These are phyloP conservation scores for Monosporascus sp. DNA, from an alignment of 2,329 filamentous ascomycete genomes.

Conservation along the genomic window DNA sequence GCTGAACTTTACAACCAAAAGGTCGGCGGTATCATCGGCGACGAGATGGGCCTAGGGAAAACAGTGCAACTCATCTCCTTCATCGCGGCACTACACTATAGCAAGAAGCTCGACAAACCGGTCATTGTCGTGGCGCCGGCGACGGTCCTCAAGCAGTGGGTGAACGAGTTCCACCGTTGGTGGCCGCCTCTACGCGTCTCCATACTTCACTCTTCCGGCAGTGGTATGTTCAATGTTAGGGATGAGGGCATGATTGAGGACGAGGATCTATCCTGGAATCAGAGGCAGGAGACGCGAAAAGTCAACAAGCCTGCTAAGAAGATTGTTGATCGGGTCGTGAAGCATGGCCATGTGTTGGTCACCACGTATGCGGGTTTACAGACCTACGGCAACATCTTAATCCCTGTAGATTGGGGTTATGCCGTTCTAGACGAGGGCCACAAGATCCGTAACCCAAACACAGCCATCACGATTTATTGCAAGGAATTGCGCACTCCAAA, in stretches of 20 bases:
- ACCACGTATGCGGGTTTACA: constrained; percentile 97
- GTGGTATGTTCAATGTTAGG: constrained; percentile 83
- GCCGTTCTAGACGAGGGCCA: constrained; percentile 95
- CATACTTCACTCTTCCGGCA: constrained; percentile 91
- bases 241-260: constrained; percentile 56
- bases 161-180: constrained; percentile 97
- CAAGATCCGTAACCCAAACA: constrained; percentile 95
- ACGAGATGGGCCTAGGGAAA: constrained; percentile 99
- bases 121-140: constrained; percentile 90
- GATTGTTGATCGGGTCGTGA: constrained; percentile 76
- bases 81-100: constrained; percentile 87
- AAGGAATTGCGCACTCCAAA: constrained; percentile 90
- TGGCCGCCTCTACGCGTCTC: constrained; percentile 98
- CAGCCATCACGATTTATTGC: constrained; percentile 88
- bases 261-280: constrained; percentile 48
- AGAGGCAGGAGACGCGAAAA: constrained; percentile 42
- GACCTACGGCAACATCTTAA: constrained; percentile 77
- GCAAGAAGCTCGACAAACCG: constrained; percentile 75
- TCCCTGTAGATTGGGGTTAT: constrained; percentile 85
- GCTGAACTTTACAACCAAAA: constrained; percentile 85
- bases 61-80: constrained; percentile 72
- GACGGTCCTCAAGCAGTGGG: constrained; percentile 95
- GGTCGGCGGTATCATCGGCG: constrained; percentile 90
- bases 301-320: constrained; percentile 66
- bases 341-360: constrained; percentile 85